Evolutionary conservation across 306 rosid species (phyloP).

Genomic region (Corylus avellana): DNA sequence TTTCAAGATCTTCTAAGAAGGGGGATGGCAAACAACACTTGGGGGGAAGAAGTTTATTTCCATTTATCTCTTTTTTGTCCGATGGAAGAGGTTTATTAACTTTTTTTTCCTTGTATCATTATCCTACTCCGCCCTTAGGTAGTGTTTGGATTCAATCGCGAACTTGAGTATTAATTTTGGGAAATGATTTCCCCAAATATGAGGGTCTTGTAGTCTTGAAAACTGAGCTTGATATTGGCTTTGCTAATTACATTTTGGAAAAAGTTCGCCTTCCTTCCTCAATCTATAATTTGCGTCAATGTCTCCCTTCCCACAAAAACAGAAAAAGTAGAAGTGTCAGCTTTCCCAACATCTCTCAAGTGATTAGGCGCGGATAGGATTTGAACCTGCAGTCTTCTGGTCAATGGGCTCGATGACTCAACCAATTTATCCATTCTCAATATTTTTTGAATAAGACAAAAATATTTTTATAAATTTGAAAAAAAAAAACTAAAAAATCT

Average conservation of each 20-base stretch:
- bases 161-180: slow-evolving; percentile 33
- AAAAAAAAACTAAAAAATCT: no score
- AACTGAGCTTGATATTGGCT: neutral
- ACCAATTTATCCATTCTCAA: no score
- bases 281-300: no score
- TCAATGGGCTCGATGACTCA: no score
- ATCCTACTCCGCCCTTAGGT: slow-evolving; percentile 27
- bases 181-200: neutral
- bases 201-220: neutral
- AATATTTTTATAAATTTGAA: no score
- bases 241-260: neutral
- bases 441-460: no score
- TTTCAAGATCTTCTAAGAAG: slow-evolving; percentile 55
- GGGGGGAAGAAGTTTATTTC: slow-evolving; percentile 28
- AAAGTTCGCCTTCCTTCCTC: no score
- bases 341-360: no score
- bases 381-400: no score
- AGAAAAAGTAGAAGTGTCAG: no score
- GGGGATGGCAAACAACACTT: neutral
- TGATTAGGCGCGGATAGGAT: no score
- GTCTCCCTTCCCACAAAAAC: no score
- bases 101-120: slow-evolving; percentile 32
- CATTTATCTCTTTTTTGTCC: neutral
- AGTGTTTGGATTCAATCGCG: slow-evolving; percentile 25
- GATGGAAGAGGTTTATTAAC: neutral